These are phyloP conservation scores for Coffea canephora DNA, from an alignment of 257 asterid genomes.

Conservation along the genomic window DNA sequence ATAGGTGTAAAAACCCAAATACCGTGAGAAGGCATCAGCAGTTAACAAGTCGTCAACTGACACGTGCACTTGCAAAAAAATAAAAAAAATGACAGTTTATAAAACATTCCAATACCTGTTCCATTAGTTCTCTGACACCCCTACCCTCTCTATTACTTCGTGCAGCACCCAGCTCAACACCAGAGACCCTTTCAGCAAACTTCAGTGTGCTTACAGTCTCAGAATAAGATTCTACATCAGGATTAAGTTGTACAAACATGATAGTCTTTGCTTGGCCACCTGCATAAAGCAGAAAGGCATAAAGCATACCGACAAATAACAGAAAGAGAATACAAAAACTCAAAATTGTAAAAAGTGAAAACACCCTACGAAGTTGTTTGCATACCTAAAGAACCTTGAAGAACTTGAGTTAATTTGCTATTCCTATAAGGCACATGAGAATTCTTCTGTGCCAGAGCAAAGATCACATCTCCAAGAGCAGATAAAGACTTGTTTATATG, in stretches of 20 bases:
- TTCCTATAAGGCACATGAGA: constrained; percentile 92
- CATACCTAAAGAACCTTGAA: constrained; percentile 92
- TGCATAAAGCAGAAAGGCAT: constrained; percentile 24
- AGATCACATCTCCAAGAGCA: constrained; percentile 95
- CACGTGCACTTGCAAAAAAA: neutral
- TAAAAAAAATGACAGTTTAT: neutral
- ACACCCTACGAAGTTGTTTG: constrained; percentile 14
- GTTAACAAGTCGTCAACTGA: neutral
- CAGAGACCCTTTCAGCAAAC: constrained; percentile 98
- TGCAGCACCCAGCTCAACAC: constrained; percentile 97
- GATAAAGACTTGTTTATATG: constrained; percentile 92
- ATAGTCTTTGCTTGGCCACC: constrained; percentile 98
- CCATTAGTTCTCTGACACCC: constrained; percentile 90
- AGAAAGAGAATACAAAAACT: constrained; percentile 9
- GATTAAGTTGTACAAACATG: constrained; percentile 95
- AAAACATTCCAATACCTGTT: constrained; percentile 61
- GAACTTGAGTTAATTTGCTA: constrained; percentile 96
- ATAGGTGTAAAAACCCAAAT: neutral
- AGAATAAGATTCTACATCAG: constrained; percentile 84
- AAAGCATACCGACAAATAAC: constrained; percentile 1
- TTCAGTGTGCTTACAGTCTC: constrained; percentile 89
- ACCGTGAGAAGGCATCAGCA: neutral
- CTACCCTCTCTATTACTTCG: constrained; percentile 81
- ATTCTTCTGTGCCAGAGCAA: constrained; percentile 87
- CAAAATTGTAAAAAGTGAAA: neutral